Evolutionary conservation across 495 filamentous ascomycete species (phyloP).

Genomic region (Penicillium antarcticum): DNA sequence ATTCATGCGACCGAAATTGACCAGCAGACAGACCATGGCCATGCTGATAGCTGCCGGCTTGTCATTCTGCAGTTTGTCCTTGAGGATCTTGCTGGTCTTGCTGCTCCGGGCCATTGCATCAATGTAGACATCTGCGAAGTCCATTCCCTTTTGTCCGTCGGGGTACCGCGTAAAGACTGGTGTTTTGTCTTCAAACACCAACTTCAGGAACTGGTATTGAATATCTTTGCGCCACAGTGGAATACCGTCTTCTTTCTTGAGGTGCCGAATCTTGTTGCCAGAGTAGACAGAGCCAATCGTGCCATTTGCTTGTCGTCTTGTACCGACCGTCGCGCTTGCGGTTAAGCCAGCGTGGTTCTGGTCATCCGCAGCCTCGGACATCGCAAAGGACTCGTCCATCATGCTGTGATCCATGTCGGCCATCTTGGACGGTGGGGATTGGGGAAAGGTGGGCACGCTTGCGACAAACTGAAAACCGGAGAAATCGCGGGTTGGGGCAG

Average conservation of each 20-base stretch:
- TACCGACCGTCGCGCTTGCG: conserved; percentile 53
- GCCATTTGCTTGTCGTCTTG: conserved; percentile 62
- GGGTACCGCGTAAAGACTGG: conserved; percentile 84
- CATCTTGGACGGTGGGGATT: conserved; percentile 23
- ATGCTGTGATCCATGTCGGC: conserved; percentile 39
- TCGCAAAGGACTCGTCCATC: conserved; percentile 46
- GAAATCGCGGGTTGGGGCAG: conserved; percentile 8
- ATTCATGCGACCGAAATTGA: conserved; percentile 98
- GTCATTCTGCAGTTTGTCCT: conserved; percentile 93
- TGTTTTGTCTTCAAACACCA: conserved; percentile 83
- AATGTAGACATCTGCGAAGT: conserved; percentile 94
- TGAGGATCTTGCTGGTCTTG: conserved; percentile 97
- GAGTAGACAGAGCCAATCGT: conserved; percentile 68
- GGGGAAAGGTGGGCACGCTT: conserved; percentile 3
- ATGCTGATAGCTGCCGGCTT: conserved; percentile 89
- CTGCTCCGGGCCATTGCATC: conserved; percentile 98
- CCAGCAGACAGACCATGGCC: conserved; percentile 98
- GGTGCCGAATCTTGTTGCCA: conserved; percentile 90
- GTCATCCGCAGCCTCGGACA: conserved; percentile 41
- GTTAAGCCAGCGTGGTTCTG: conserved; percentile 46
- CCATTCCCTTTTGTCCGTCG: conserved; percentile 66
- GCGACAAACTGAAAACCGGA: conserved; percentile 6
- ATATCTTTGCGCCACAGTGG: conserved; percentile 97
- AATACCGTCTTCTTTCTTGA: conserved; percentile 97
- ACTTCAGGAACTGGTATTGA: conserved; percentile 89